Evolutionary conservation across 2,329 filamentous ascomycete species (phyloP).

Genomic region (Colletotrichum camelliae): DNA sequence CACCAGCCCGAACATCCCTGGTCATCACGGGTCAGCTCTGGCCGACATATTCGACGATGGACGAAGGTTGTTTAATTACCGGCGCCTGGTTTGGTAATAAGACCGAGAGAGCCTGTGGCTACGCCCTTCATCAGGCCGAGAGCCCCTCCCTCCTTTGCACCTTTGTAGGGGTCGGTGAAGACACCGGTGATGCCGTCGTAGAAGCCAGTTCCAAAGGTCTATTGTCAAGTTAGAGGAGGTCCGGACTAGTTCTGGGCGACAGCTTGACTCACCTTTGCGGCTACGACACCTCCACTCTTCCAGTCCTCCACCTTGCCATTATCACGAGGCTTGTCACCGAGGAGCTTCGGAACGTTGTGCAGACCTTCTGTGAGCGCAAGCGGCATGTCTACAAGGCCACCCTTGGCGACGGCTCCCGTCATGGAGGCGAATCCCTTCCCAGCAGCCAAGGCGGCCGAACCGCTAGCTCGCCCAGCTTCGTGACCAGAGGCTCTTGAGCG

Average conservation of each 20-base stretch:
- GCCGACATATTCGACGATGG: not conserved
- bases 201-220: slow-evolving; percentile 30
- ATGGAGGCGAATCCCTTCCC: slow-evolving; percentile 29
- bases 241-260: accelerated
- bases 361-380: slow-evolving; percentile 39
- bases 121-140: slow-evolving; percentile 36
- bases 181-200: slow-evolving; percentile 34
- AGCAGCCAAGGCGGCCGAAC: slow-evolving; percentile 2
- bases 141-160: slow-evolving; percentile 33
- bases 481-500: not conserved
- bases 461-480: not conserved
- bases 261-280: slow-evolving; percentile 26
- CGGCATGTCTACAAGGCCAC: slow-evolving; percentile 38
- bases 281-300: slow-evolving; percentile 35
- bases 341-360: slow-evolving; percentile 36
- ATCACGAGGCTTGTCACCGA: slow-evolving; percentile 37
- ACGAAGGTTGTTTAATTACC: slow-evolving; percentile 23
- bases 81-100: slow-evolving; percentile 27
- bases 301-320: slow-evolving; percentile 36
- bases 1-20: slow-evolving; percentile 30
- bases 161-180: slow-evolving; percentile 33
- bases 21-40: not conserved
- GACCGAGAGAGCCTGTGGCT: slow-evolving; percentile 34
- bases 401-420: slow-evolving; percentile 32
- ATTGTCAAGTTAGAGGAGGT: not conserved